Evolutionary conservation across 2,329 filamentous ascomycete genomes (phyloP), one percentile per base, ranked within the genome.

Genomic region (Cercospora sp.): DNA sequence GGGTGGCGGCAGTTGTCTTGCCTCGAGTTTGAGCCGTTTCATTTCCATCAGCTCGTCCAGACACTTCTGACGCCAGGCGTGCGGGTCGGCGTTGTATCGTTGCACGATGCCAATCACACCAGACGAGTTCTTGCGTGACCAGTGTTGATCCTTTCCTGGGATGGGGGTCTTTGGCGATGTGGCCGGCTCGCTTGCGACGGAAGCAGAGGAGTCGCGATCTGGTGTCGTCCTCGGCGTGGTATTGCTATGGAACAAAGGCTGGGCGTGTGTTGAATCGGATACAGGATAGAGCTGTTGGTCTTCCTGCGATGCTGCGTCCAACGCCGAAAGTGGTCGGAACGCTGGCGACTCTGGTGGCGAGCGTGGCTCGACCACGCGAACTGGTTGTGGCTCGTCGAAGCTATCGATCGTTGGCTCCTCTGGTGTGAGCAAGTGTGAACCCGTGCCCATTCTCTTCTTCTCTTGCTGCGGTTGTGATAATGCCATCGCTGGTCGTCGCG

Each of bases 271-370:
- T 61, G 48, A 48, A 58, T 28, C 64, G 13, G 55, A 31, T 58
- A 69, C 70, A 13, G 70, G 69, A 42, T 72, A 73, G 28, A 73
- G 72, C 16, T 69, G 33, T 16, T 69, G 69, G 61, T 73, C 72
- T 61, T 67, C 58, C 53, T 68, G 62, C 51, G 66, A 64, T 31
- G 67, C 69, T 55, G 26, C 20, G 28, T 48, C 13, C n/a, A 68
- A 60, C 5, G 65, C 55, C n/a, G 63, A 48, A 28, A 70, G 65
- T 12, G 70, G 61, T 57, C 64, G 62, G 60, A 72, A 72, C 26
- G 67, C 66, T 42, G 72, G 72, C 64, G 72, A 73, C 45, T 63
- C 72, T 61, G 72, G 72, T 63, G 72, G 70, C 60, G 70, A 72
- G 48, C 60, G 64, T 42, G 71, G 65, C 36, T 67, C 65, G 18